Evolutionary conservation across 2,329 filamentous ascomycete genomes (phyloP).

Genomic region (Diaporthe vaccinii): DNA sequence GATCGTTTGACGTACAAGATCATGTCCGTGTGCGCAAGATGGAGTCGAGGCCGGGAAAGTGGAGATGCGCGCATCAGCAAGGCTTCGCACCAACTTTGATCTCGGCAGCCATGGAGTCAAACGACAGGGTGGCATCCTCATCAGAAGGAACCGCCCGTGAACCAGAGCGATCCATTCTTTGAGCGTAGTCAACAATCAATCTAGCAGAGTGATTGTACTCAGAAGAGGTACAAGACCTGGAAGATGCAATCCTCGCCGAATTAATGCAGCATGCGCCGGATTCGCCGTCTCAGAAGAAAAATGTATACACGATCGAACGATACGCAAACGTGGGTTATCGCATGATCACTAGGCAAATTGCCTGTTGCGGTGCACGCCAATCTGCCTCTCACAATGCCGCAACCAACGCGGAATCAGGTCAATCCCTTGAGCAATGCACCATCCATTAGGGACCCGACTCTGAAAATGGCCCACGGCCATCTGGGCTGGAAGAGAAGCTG

Average conservation of each 20-base stretch:
- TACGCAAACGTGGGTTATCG: not conserved
- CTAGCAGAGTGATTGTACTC: not conserved
- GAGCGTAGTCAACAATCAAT: no score
- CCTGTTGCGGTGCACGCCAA: not conserved
- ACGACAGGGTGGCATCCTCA: not conserved
- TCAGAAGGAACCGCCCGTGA: not conserved
- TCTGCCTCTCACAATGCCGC: not conserved
- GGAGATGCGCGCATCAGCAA: not conserved
- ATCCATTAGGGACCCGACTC: not conserved
- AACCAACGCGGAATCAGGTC: not conserved
- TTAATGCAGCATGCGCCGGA: not conserved
- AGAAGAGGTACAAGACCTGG: not conserved
- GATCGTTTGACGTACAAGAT: not conserved
- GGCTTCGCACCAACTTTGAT: not conserved
- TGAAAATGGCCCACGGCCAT: not conserved
- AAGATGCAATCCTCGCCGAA: not conserved
- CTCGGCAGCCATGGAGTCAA: not conserved
- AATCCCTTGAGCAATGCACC: not conserved
- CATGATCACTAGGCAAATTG: not conserved
- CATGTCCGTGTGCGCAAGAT: not conserved
- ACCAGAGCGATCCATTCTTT: not conserved
- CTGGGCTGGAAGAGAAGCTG: not conserved
- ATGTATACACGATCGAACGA: not conserved
- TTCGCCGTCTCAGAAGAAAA: not conserved
- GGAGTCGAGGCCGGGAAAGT: not conserved